phyloP scores from a whole-genome alignment of 1,139 yeast genomes.

The Yamadazyma spencermartinsiae region DNA sequence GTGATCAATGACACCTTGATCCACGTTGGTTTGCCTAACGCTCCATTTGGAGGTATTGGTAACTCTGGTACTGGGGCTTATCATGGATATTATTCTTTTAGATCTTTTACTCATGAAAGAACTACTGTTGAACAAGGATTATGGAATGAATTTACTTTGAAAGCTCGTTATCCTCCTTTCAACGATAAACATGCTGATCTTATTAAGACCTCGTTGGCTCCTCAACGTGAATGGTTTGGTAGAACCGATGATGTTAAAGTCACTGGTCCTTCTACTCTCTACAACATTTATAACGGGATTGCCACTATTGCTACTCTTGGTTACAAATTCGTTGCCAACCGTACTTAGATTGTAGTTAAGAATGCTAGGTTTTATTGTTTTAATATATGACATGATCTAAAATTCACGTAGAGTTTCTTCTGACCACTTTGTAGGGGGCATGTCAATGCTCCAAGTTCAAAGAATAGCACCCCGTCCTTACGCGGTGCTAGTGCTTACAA shows the following conservation, averaged over 20 bases:
- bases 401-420: too few relatives aligned
- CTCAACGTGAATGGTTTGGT: slow-evolving; percentile 35
- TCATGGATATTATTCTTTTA: slow-evolving; percentile 76
- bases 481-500: too few relatives aligned
- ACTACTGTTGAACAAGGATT: slow-evolving; percentile 67
- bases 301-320: slow-evolving; percentile 18
- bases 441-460: too few relatives aligned
- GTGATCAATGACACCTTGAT: slow-evolving; percentile 70
- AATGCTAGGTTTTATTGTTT: not conserved
- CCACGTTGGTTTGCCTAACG: slow-evolving; percentile 68
- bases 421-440: too few relatives aligned
- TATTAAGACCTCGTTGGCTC: slow-evolving; percentile 21
- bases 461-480: too few relatives aligned
- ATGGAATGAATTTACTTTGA: slow-evolving; percentile 60
- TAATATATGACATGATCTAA: not conserved
- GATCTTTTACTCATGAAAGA: slow-evolving; percentile 75
- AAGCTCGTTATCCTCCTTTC: slow-evolving; percentile 72
- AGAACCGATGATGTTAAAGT: slow-evolving; percentile 36
- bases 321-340: slow-evolving; percentile 13
- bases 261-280: slow-evolving; percentile 36
- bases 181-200: slow-evolving; percentile 32
- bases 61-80: slow-evolving; percentile 77
- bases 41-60: slow-evolving; percentile 95
- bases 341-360: not conserved
- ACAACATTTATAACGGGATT: slow-evolving; percentile 33